Evolutionary conservation across 176 grass and related monocot genomes (phyloP).

Genomic region (Carex parvula): DNA sequence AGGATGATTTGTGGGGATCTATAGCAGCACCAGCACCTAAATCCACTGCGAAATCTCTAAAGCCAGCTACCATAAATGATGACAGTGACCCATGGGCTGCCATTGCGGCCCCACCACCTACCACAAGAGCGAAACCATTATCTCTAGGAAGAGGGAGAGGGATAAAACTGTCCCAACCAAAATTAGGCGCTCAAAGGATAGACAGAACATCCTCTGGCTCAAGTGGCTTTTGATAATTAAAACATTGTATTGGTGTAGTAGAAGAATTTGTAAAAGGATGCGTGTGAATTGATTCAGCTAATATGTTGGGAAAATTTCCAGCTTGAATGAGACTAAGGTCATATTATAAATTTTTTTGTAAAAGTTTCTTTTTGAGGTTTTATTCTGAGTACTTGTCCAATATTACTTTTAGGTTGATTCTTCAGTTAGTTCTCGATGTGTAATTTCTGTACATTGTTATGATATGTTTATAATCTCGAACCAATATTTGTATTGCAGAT

Average conservation of each 20-base stretch:
- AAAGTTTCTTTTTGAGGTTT: constrained; percentile 33
- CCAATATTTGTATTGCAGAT: constrained; percentile 12
- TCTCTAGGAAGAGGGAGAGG: constrained; percentile 76
- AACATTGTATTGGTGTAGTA: constrained; percentile 31
- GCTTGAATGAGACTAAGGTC: constrained; percentile 18
- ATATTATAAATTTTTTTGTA: constrained; percentile 44
- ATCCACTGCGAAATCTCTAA: constrained; percentile 49
- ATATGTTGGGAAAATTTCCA: neutral
- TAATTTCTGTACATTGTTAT: constrained; percentile 30
- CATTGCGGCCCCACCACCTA: constrained; percentile 79
- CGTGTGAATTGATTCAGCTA: neutral
- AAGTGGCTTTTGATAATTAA: constrained; percentile 14
- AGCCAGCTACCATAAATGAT: constrained; percentile 29
- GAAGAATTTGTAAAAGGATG: constrained; percentile 33
- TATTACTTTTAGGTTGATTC: constrained; percentile 8
- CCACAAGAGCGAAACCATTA: constrained; percentile 84
- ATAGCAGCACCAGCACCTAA: constrained; percentile 77
- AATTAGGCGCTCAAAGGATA: constrained; percentile 92
- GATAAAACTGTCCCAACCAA: constrained; percentile 59
- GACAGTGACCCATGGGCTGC: constrained; percentile 79
- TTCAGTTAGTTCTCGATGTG: constrained; percentile 20
- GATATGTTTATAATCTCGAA: constrained; percentile 16
- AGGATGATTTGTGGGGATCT: constrained; percentile 83
- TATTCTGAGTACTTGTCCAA: constrained; percentile 31
- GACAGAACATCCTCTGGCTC: constrained; percentile 59